phyloP scores from a whole-genome alignment of 2,329 filamentous ascomycete species.

The Claviceps paspali region DNA sequence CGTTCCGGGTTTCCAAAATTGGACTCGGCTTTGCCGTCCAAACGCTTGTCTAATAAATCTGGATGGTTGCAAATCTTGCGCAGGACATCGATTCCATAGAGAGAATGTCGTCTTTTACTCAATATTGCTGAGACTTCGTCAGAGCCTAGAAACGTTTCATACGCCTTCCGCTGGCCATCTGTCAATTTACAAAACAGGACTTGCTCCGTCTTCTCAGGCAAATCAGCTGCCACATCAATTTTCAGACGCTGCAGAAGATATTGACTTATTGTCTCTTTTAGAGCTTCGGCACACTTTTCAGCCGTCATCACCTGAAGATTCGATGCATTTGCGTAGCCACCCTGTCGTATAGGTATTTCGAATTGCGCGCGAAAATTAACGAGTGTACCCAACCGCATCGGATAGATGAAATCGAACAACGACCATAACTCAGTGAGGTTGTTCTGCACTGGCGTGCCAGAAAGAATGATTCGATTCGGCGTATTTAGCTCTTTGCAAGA shows the following conservation, averaged over 20 bases:
- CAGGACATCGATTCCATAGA: conserved; percentile 82
- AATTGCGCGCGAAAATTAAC: conserved; percentile 86
- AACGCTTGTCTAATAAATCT: conserved; percentile 56
- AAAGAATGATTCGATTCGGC: conserved; percentile 79
- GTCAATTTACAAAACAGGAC: conserved; percentile 94
- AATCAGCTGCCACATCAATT: conserved; percentile 79
- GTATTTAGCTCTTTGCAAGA: conserved; percentile 90
- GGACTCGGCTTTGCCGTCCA: conserved; percentile 45
- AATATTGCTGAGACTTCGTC: conserved; percentile 77
- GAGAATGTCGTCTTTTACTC: conserved; percentile 56
- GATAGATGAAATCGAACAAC: conserved; percentile 92
- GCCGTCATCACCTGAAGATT: conserved; percentile 91
- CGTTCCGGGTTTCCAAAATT: conserved; percentile 63
- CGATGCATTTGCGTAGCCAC: conserved; percentile 88
- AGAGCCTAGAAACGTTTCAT: conserved; percentile 67
- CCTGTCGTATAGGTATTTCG: conserved; percentile 82
- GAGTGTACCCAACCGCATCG: conserved; percentile 84
- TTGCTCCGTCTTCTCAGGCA: conserved; percentile 91
- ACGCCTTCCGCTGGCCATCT: conserved; percentile 56
- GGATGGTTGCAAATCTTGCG: conserved; percentile 98
- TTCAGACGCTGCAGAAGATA: conserved; percentile 90
- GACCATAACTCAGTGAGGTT: conserved; percentile 94
- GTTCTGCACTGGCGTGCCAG: conserved; percentile 95
- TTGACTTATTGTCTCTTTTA: conserved; percentile 87
- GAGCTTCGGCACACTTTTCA: conserved; percentile 79